Evolutionary conservation across 495 filamentous ascomycete genomes (phyloP), one percentile per base, ranked within the genome.

Genomic region (Lepidopterella palustris): DNA sequence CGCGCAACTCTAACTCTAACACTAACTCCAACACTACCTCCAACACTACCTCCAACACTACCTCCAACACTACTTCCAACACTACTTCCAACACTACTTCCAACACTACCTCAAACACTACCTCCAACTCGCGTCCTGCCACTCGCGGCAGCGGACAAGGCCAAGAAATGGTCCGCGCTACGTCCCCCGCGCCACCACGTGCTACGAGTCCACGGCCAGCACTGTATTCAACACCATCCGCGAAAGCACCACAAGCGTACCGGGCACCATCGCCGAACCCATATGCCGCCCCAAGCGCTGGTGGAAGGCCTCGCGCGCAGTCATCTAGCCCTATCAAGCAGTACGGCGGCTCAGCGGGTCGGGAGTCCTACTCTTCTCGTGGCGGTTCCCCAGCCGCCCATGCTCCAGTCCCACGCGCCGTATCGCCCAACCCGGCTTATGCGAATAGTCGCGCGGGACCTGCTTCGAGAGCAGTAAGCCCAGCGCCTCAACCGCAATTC

Each of bases 281-380:
- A 0, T 70, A 71, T 45, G 54, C 60, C 13, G 24, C 48, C 27
- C 59, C 48, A 11, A 58, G 25, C 48, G 48, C 58, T 21, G 57
- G 49, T 18, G 49, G 45, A 25, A 57, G 70, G 23, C 65, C 73
- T 28, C 69, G 70, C 10, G 65, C 73, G 11, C 71, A 74, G 53
- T 71, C 80, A 72, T 55, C 71, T 55, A 70, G 71, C 69, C 74
- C 74, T 32, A 71, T 77, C 65, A 84, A 83, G 64, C 83, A 84
- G 15, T 76, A 76, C 1, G 77, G 79, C 42, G 76, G n/a, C n/a
- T n/a, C 76, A 52, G 78, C 74, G 35, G 77, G 78, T 52, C 78
- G 85, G 54, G 72, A 77, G 35, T 86, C 84, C 47, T 79, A 86
- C 53, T 72, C 76, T 29, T 86, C 84, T 20, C 61, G 65, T 9